phyloP scores from a whole-genome alignment of 1,139 yeast species.

The Candida dubliniensis region DNA sequence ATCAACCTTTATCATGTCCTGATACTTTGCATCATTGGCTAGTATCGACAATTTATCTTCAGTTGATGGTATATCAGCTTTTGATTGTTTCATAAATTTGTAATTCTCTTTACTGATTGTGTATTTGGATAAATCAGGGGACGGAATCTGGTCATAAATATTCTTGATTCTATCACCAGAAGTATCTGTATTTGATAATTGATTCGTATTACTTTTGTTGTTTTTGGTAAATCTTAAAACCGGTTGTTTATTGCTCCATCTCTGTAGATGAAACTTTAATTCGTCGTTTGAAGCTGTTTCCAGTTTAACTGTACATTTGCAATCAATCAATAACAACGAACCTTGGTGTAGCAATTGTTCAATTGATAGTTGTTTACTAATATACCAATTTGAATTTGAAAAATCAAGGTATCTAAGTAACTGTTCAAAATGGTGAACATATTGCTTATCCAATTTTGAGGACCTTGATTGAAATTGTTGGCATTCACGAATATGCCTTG shows the following conservation, averaged over 20 bases:
- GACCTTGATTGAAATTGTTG: slow-evolving; percentile 23
- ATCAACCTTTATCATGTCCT: slow-evolving; percentile 25
- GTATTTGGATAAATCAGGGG: slow-evolving; percentile 35
- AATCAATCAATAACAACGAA: neutral
- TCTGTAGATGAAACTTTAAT: slow-evolving; percentile 8
- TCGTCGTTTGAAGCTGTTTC: slow-evolving; percentile 1
- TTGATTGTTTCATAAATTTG: no score
- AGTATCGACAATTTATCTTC: slow-evolving; percentile 20
- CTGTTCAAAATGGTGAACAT: slow-evolving; percentile 29
- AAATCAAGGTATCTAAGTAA: slow-evolving; percentile 18
- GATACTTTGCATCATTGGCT: slow-evolving; percentile 16
- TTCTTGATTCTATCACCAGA: slow-evolving; percentile 25
- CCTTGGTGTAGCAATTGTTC: neutral
- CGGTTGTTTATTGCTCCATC: slow-evolving; percentile 26
- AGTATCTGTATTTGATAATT: slow-evolving; percentile 8
- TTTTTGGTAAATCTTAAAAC: neutral
- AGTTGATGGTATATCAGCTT: slow-evolving; percentile 16
- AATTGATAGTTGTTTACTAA: slow-evolving; percentile 14
- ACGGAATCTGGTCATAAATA: slow-evolving; percentile 38
- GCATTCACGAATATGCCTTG: slow-evolving; percentile 31
- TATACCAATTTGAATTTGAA: slow-evolving; percentile 35
- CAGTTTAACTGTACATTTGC: neutral
- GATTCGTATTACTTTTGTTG: neutral
- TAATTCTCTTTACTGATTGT: neutral
- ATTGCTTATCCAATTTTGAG: slow-evolving; percentile 25